phyloP scores from a whole-genome alignment of 768 basidiomycete species.

The Boletus subparvulus region DNA sequence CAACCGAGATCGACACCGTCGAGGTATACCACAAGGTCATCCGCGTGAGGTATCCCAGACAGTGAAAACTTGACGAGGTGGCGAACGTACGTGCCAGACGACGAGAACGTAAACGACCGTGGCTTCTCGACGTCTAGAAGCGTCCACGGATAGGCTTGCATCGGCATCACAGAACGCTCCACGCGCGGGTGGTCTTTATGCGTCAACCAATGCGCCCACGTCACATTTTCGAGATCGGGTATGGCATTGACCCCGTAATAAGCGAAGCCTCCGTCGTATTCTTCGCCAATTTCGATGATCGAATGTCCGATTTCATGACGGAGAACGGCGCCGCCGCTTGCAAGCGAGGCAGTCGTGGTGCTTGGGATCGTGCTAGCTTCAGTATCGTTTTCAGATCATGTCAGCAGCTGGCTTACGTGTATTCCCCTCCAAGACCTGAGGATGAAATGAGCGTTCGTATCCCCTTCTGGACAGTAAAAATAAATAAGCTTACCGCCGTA shows the following conservation, averaged over 20 bases:
- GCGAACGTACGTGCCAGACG: conserved; percentile 61
- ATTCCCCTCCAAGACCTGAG: conserved; percentile 71
- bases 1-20: conserved; percentile 63
- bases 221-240: conserved; percentile 42
- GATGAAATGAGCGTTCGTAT: neutral
- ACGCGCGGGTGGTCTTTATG: conserved; percentile 38
- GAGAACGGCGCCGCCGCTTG: conserved; percentile 73
- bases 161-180: conserved; percentile 71
- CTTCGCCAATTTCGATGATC: conserved; percentile 76
- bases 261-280: conserved; percentile 75
- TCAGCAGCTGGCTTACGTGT: conserved; percentile 54
- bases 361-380: conserved; percentile 33
- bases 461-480: neutral
- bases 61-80: conserved; percentile 70
- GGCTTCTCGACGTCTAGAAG: conserved; percentile 59
- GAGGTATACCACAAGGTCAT: conserved; percentile 56
- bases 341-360: conserved; percentile 70
- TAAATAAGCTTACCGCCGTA: conserved; percentile 60
- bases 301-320: conserved; percentile 82
- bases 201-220: conserved; percentile 76
- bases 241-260: conserved; percentile 73
- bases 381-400: neutral
- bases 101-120: conserved; percentile 60
- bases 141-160: conserved; percentile 77
- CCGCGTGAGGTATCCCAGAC: conserved; percentile 58